These are phyloP conservation scores for Chondrus crispus DNA, from an alignment of 23 red algal species.

Conservation along the genomic window DNA sequence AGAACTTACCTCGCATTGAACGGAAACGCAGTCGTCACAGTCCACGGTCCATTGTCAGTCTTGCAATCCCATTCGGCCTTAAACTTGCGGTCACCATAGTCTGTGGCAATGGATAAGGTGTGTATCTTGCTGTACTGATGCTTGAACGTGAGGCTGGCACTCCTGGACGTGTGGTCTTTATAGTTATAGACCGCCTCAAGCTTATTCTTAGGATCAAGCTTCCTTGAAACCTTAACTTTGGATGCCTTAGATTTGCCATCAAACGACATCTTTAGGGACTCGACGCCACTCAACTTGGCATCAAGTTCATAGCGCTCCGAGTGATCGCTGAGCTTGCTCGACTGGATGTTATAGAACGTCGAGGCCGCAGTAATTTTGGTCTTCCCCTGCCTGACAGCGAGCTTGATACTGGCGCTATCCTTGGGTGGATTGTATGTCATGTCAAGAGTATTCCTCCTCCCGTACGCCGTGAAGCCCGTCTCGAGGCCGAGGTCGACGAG, in stretches of 20 bases:
- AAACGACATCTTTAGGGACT: constrained; percentile 60
- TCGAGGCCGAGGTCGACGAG: constrained; percentile 60
- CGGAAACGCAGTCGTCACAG: constrained; percentile 42
- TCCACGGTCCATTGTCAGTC: constrained; percentile 82
- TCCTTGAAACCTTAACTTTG: constrained; percentile 38
- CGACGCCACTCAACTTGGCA: constrained; percentile 34
- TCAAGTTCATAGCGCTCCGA: constrained; percentile 56
- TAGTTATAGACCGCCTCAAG: constrained; percentile 69
- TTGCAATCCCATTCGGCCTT: constrained; percentile 70
- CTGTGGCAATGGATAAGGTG: constrained; percentile 35
- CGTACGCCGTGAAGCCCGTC: constrained; percentile 49
- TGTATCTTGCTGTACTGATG: constrained; percentile 52
- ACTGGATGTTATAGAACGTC: constrained; percentile 42
- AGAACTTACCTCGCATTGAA: constrained; percentile 65
- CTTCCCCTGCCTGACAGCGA: constrained; percentile 52
- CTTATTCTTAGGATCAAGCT: constrained; percentile 62
- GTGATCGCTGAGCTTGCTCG: neutral
- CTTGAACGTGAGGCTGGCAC: constrained; percentile 44
- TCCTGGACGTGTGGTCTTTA: neutral
- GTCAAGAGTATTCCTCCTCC: constrained; percentile 31
- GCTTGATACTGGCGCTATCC: constrained; percentile 48
- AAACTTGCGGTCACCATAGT: constrained; percentile 61
- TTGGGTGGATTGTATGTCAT: constrained; percentile 39
- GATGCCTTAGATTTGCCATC: constrained; percentile 63
- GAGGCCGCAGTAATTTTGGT: constrained; percentile 33